Percentiles rank a stretch among this genome's conserved stretches.
These are phyloP conservation scores for Suhomyces faveliae DNA, from an alignment of 805 yeast genomes.

Conservation along the genomic window DNA sequence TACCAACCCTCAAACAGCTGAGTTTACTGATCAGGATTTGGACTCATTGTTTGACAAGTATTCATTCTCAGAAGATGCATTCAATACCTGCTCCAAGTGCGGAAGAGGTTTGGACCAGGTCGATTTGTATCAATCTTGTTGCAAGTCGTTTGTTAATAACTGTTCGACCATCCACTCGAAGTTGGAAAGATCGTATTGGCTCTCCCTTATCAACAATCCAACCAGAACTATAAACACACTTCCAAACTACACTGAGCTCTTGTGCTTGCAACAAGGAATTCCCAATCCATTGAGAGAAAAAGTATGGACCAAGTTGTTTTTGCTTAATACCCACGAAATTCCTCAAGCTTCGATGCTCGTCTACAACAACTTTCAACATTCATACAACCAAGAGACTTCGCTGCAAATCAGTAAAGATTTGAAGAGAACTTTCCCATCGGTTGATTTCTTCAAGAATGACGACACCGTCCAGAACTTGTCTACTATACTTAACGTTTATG, in stretches of 20 bases:
- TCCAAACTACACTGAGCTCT: constrained; percentile 47
- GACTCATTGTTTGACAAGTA: constrained; percentile 17
- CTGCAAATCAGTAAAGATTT: constrained; percentile 56
- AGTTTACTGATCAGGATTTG: constrained; percentile 17
- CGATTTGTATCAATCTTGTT: constrained; percentile 20
- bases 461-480: constrained; percentile 48
- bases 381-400: constrained; percentile 38
- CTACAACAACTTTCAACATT: constrained; percentile 42
- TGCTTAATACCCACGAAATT: constrained; percentile 28
- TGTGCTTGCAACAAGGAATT: constrained; percentile 43
- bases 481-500: constrained; percentile 57
- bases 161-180: constrained; percentile 16
- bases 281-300: constrained; percentile 43
- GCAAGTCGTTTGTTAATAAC: constrained; percentile 20
- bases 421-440: constrained; percentile 57
- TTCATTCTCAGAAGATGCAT: constrained; percentile 28
- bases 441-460: constrained; percentile 45
- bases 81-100: constrained; percentile 32
- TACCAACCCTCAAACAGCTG: constrained; percentile 1
- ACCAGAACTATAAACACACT: constrained; percentile 44
- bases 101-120: constrained; percentile 20
- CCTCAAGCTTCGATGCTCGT: constrained; percentile 36
- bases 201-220: constrained; percentile 43
- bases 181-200: constrained; percentile 44
- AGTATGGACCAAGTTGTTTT: constrained; percentile 44